Evolutionary conservation across 257 asterid genomes (phyloP).

Genomic region (Primulina eburnea): DNA sequence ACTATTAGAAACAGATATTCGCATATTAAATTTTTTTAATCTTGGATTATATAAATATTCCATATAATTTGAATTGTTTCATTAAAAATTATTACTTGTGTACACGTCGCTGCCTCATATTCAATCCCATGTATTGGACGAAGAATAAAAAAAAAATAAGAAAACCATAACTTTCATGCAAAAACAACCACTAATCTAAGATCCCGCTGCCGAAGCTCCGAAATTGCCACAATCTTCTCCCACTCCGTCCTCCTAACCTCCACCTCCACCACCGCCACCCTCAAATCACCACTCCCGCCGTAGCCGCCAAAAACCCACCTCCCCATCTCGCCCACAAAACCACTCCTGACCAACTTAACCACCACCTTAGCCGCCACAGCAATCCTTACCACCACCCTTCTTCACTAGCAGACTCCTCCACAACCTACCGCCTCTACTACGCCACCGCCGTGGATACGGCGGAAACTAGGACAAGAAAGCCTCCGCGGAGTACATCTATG

Average conservation of each 20-base stretch:
- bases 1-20: too few relatives aligned
- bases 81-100: too few relatives aligned
- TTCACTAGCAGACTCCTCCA: slow-evolving; percentile 44
- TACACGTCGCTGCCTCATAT: too few relatives aligned
- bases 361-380: slow-evolving; percentile 64
- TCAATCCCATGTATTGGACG: too few relatives aligned
- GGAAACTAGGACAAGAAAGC: slow-evolving; percentile 88
- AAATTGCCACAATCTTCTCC: slow-evolving; percentile 78
- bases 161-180: slow-evolving; percentile 16
- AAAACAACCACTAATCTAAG: slow-evolving; percentile 33
- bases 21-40: too few relatives aligned
- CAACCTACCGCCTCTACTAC: slow-evolving; percentile 61
- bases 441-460: slow-evolving; percentile 92
- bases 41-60: too few relatives aligned
- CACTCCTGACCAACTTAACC: slow-evolving; percentile 36
- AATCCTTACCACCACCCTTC: slow-evolving; percentile 50
- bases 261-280: slow-evolving; percentile 39
- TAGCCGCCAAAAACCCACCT: slow-evolving; percentile 34
- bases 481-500: slow-evolving; percentile 89
- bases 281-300: slow-evolving; percentile 36
- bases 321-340: slow-evolving; percentile 41
- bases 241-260: slow-evolving; percentile 61
- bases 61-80: too few relatives aligned
- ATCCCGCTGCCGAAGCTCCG: slow-evolving; percentile 18
- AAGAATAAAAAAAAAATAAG: slow-evolving; percentile 22